Conservation (phyloP, 352 stramenopile species). For the Phytophthora syringae region DNA sequence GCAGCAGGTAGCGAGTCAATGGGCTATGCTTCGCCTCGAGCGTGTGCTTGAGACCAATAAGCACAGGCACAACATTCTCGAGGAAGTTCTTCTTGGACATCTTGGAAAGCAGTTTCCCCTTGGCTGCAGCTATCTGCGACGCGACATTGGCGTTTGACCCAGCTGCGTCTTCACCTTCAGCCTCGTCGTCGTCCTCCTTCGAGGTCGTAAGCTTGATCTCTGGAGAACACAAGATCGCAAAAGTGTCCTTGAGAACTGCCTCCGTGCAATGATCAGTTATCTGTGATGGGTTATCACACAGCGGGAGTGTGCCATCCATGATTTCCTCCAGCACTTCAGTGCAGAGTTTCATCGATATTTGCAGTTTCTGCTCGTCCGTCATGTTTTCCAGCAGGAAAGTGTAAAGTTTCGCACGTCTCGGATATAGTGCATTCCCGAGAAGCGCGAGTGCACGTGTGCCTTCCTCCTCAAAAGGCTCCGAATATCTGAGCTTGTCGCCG, state of each 20-base stretch:
- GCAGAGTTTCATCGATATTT: slow-evolving; percentile 95
- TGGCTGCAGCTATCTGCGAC: slow-evolving; percentile 88
- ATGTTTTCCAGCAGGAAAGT: slow-evolving; percentile 95
- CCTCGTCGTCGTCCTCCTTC: slow-evolving; percentile 63
- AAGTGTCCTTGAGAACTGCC: slow-evolving; percentile 87
- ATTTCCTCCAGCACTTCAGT: slow-evolving; percentile 94
- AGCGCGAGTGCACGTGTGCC: slow-evolving; percentile 69
- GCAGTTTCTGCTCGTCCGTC: slow-evolving; percentile 96
- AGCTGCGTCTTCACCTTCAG: slow-evolving; percentile 68
- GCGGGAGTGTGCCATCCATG: slow-evolving; percentile 73
- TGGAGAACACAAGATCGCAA: slow-evolving; percentile 85
- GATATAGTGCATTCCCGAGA: slow-evolving; percentile 58
- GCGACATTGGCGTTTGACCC: slow-evolving; percentile 51
- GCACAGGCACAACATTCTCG: slow-evolving; percentile 96
- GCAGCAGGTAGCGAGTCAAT: slow-evolving; percentile 93
- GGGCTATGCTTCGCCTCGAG: slow-evolving; percentile 94
- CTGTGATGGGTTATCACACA: slow-evolving; percentile 77
- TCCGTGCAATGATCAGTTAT: slow-evolving; percentile 90
- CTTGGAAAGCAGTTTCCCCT: slow-evolving; percentile 94
- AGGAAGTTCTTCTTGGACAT: slow-evolving; percentile 98
- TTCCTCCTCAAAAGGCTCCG: slow-evolving; percentile 69
- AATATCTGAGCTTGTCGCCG: slow-evolving; percentile 63
- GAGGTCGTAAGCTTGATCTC: slow-evolving; percentile 85
- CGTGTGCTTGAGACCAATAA: slow-evolving; percentile 96
- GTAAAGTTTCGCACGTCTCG: slow-evolving; percentile 92